Base-by-base conservation (phyloP, 1,284 basidiomycete genomes). In the Rhodotorula glutinis region DNA sequence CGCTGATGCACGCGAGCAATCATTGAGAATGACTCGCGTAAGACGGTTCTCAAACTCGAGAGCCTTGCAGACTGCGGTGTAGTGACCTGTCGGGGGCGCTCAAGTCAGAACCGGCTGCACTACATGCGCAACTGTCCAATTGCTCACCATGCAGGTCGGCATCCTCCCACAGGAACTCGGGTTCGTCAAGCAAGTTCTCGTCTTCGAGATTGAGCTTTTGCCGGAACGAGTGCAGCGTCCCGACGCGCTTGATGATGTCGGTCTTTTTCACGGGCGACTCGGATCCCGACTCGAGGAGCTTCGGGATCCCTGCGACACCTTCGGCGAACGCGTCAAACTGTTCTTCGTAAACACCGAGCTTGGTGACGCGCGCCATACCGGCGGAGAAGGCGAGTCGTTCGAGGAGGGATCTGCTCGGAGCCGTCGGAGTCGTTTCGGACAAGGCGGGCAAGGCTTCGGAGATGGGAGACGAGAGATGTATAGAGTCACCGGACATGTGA, bases 171-270 rank as follows among this genome's bases (percentile, higher is more conserved):
- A 75, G 57, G 52, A 75, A 74, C 53, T 75, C 73, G 14, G 74
- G 75, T 46, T 72, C 69, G 51, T 76, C 75, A 30, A 76, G 65
- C 41, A 76, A 52, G 68, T 75, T 75, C 61, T 72, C 68, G 51
- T 75, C 74, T 40, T 71, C 73, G 33, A 76, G 66, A 51, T 76
- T 74, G 54, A 76, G 69, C 63, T 76, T 70, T 30, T 76, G 75
- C 3, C 75, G 60, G 62, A 76, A 75, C 10, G 64, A 57, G 33
- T 75, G 73, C 11, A 76, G 70, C 46, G 66, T 73, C 17, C 75
- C 75, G 41, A 75, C 70, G 19, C 72, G 61, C 60, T 72, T 72
- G 64, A 76, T 67, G 57, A 76, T 76, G 43, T 74, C 75, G 41
- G 69, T 69, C 69, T 75, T 75, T 52, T 74, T 71, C 17, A 74